These are phyloP conservation scores for Malassezia obtusa DNA, from an alignment of 1,284 basidiomycete genomes.

Conservation along the genomic window DNA sequence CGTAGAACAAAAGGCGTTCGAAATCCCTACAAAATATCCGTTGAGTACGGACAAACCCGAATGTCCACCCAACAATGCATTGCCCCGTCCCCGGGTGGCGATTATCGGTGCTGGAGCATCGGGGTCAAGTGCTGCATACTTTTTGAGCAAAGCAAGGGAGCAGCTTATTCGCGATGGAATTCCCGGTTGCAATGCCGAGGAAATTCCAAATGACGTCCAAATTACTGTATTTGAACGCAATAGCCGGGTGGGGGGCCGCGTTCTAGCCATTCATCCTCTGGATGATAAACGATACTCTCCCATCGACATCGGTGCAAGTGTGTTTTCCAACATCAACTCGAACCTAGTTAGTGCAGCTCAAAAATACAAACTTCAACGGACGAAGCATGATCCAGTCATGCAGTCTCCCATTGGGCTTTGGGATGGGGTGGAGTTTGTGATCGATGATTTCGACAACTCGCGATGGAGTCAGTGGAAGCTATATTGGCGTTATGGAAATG, in stretches of 20 bases:
- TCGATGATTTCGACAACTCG: constrained; percentile 30
- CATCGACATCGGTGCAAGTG: constrained; percentile 73
- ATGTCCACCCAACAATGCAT: neutral
- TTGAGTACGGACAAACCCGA: neutral
- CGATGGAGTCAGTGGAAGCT: constrained; percentile 42
- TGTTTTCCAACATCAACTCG: constrained; percentile 72
- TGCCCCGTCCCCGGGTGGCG: constrained; percentile 53
- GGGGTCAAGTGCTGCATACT: constrained; percentile 76
- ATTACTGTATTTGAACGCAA: constrained; percentile 73
- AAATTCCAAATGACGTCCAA: constrained; percentile 50
- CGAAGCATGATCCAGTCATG: constrained; percentile 2
- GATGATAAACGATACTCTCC: constrained; percentile 55
- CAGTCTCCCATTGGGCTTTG: constrained; percentile 53
- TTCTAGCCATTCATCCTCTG: constrained; percentile 68
- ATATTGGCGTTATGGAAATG: constrained; percentile 67
- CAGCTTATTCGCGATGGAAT: constrained; percentile 4
- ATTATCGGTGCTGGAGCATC: constrained; percentile 84
- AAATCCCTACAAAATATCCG: no score
- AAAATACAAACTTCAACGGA: constrained; percentile 17
- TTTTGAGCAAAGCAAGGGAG: constrained; percentile 56
- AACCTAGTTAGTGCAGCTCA: constrained; percentile 51
- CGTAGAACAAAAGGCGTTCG: no score
- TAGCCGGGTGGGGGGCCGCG: constrained; percentile 70
- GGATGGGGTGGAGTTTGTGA: constrained; percentile 58
- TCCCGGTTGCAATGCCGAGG: neutral